Evolutionary conservation across 768 basidiomycete species (phyloP).

Genomic region (Amanita muscaria): DNA sequence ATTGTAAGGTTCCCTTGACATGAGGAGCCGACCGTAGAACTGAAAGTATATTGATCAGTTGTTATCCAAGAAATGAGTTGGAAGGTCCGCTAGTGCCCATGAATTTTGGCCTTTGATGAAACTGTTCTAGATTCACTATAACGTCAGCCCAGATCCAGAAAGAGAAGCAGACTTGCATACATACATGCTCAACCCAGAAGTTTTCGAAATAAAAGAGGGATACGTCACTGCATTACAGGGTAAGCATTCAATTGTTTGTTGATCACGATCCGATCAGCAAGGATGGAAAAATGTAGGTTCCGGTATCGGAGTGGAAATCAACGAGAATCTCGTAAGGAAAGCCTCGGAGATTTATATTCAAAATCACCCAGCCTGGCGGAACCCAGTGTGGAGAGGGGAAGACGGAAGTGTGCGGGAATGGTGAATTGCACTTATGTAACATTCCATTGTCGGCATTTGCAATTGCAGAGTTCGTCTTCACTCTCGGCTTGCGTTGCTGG

Average conservation of each 20-base stretch:
- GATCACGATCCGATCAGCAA: no score
- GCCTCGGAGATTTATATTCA: constrained; percentile 25
- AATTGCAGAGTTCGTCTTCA: no score
- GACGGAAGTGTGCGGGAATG: constrained; percentile 50
- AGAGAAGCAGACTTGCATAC: constrained; percentile 47
- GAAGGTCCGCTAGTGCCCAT: constrained; percentile 27
- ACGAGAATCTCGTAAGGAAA: constrained; percentile 44
- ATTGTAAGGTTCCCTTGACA: constrained; percentile 32
- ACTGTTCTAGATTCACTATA: constrained; percentile 49
- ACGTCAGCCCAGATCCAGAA: constrained; percentile 28
- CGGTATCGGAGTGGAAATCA: constrained; percentile 54
- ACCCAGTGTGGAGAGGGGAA: constrained; percentile 45
- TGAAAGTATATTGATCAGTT: constrained; percentile 24
- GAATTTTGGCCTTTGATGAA: not conserved
- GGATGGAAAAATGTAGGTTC: no score
- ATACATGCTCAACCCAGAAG: constrained; percentile 41
- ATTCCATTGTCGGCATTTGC: no score
- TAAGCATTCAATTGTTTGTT: no score
- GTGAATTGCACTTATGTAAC: no score
- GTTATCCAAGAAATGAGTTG: constrained; percentile 62
- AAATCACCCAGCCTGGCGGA: constrained; percentile 41
- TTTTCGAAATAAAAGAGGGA: constrained; percentile 47
- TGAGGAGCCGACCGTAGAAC: not conserved
- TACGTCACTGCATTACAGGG: constrained; percentile 37
- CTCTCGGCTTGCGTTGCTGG: no score